Percentiles rank a stretch among this genome's conserved stretches.
phyloP scores from a whole-genome alignment of 2,329 filamentous ascomycete species.

The Exophiala oligosperma region DNA sequence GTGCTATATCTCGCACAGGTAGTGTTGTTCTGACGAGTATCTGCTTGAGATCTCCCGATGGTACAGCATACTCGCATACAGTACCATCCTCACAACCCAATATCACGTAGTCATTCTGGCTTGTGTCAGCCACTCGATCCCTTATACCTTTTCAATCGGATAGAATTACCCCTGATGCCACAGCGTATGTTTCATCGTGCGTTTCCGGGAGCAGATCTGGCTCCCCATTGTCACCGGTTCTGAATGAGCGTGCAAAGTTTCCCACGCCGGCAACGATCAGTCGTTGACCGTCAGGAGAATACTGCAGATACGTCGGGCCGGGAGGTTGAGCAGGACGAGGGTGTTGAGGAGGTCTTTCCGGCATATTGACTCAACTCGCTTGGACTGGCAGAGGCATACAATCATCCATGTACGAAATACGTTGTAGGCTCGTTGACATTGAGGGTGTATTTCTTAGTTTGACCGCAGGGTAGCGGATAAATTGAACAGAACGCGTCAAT shows the following conservation, averaged over 20 bases:
- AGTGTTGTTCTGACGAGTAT: constrained; percentile 82
- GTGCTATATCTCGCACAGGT: constrained; percentile 79
- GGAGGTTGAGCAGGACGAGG: constrained; percentile 60
- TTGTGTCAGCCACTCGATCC: constrained; percentile 1
- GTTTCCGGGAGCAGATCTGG: constrained; percentile 90
- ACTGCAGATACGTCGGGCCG: constrained; percentile 82
- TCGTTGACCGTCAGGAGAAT: constrained; percentile 83
- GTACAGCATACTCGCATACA: constrained; percentile 89
- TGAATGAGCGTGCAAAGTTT: constrained; percentile 90
- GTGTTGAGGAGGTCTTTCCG: constrained; percentile 27
- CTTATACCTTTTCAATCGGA: not conserved
- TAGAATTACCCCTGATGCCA: constrained; percentile 58
- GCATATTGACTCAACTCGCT: constrained; percentile 21
- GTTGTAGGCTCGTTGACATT: too few relatives aligned
- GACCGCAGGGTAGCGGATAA: not conserved
- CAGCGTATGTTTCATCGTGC: constrained; percentile 78
- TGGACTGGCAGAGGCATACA: not conserved
- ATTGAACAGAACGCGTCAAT: not conserved
- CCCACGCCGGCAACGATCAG: constrained; percentile 91
- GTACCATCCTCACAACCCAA: constrained; percentile 91
- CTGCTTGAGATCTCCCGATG: constrained; percentile 67
- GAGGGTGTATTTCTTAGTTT: too few relatives aligned
- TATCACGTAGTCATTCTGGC: constrained; percentile 76
- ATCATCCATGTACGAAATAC: not conserved
- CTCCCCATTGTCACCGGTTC: constrained; percentile 87